These are phyloP conservation scores for Mychonastes homosphaera DNA, from an alignment of 139 green algal genomes.

Conservation along the genomic window DNA sequence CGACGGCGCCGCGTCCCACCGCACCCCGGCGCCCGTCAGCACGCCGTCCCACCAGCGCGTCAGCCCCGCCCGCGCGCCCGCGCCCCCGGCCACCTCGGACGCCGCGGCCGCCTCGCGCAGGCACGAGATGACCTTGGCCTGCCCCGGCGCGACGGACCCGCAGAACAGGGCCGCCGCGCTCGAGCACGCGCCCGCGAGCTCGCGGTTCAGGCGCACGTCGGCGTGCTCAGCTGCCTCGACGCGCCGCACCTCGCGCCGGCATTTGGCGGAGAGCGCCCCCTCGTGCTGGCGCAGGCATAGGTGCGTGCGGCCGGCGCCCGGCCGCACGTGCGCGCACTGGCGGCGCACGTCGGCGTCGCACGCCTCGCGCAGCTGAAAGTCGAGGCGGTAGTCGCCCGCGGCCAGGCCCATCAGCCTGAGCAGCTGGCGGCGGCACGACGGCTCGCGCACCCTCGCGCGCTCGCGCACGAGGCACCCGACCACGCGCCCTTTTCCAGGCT, in stretches of 20 bases:
- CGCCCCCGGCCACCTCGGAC: no score
- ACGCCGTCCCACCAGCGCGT: no score
- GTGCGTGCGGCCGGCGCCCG: slow-evolving; percentile 20
- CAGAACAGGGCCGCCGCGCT: no score
- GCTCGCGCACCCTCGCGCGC: slow-evolving; percentile 7
- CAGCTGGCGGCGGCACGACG: slow-evolving; percentile 27
- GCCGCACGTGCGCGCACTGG: slow-evolving; percentile 25
- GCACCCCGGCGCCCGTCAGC: no score
- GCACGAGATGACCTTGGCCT: no score
- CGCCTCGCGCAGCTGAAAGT: slow-evolving; percentile 18
- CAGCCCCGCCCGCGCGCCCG: no score
- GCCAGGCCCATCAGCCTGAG: slow-evolving; percentile 29
- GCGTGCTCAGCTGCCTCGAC: slow-evolving; percentile 30
- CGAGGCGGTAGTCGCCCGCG: slow-evolving; percentile 31
- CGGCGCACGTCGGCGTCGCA: slow-evolving; percentile 24
- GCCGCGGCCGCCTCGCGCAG: no score
- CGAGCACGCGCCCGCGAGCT: no score
- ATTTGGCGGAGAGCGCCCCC: slow-evolving; percentile 21
- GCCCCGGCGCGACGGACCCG: no score
- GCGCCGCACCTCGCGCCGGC: slow-evolving; percentile 16
- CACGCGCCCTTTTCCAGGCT: slow-evolving; percentile 25
- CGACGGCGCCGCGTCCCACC: no score
- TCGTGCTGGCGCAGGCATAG: slow-evolving; percentile 24
- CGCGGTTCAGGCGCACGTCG: slow-evolving; percentile 37
- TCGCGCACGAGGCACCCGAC: slow-evolving; percentile 23